Evolutionary conservation across 2,329 filamentous ascomycete genomes (phyloP).

Genomic region (Fusarium sp.): DNA sequence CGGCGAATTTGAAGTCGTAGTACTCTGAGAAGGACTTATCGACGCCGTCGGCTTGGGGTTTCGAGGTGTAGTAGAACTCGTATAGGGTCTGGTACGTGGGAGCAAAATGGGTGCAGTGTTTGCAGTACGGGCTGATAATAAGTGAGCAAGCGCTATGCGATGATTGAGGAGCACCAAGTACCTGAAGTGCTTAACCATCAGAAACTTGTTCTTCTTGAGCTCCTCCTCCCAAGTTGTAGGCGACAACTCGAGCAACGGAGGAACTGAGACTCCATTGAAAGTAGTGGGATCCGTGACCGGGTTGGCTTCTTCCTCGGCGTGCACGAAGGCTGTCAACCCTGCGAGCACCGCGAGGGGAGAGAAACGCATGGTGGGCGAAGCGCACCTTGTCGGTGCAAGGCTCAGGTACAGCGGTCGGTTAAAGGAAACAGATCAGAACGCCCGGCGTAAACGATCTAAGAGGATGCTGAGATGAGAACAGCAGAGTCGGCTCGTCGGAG

Average conservation of each 20-base stretch:
- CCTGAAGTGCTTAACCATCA: conserved; percentile 77
- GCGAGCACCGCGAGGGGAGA: conserved; percentile 60
- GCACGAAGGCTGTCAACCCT: conserved; percentile 51
- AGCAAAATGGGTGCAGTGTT: conserved; percentile 82
- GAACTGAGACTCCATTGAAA: conserved; percentile 76
- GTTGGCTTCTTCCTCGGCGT: conserved; percentile 50
- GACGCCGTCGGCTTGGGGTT: conserved; percentile 71
- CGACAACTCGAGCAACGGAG: conserved; percentile 72
- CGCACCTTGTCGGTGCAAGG: conserved; percentile 15
- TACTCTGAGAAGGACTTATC: conserved; percentile 77
- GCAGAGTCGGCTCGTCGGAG: conserved; percentile 6
- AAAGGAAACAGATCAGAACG: neutral
- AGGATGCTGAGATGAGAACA: neutral
- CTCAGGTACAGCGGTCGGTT: neutral
- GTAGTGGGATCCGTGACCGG: conserved; percentile 59
- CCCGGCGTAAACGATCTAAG: neutral
- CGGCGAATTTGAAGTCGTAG: conserved; percentile 91
- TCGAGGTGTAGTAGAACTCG: conserved; percentile 93
- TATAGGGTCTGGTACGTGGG: conserved; percentile 93
- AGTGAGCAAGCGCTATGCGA: conserved; percentile 29
- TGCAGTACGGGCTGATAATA: conserved; percentile 66
- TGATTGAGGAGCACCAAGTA: conserved; percentile 48
- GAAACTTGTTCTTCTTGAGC: conserved; percentile 64
- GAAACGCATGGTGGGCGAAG: conserved; percentile 47
- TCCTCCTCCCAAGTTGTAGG: conserved; percentile 68